Percentiles rank a stretch among this genome's conserved stretches.
phyloP scores from a whole-genome alignment of 2,329 filamentous ascomycete genomes.

The Nothopassalora personata region DNA sequence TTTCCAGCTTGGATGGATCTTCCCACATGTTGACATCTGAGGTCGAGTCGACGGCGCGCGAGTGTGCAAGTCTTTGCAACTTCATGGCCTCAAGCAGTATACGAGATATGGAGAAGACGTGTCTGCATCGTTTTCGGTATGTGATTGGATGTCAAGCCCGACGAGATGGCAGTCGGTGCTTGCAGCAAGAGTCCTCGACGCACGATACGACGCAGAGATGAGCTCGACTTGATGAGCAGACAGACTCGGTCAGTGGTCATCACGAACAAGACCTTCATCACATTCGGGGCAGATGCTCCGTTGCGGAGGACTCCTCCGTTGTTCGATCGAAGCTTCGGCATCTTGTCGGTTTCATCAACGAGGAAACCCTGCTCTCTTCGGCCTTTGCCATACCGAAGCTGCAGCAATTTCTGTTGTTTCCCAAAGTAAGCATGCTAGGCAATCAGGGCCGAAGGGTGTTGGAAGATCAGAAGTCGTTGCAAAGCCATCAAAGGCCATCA shows the following conservation, averaged over 20 bases:
- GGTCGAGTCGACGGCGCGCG: background rate
- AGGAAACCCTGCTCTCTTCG: background rate
- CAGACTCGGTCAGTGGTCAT: background rate
- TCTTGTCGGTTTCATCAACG: background rate
- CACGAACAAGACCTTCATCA: background rate
- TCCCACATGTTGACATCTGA: background rate
- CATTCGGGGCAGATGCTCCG: background rate
- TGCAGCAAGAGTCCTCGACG: no score
- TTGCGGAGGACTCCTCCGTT: background rate
- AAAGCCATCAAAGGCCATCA: background rate
- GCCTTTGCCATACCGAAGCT: background rate
- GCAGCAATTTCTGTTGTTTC: background rate
- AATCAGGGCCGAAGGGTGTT: background rate
- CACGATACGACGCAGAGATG: no score
- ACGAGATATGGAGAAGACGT: background rate
- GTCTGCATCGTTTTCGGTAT: background rate
- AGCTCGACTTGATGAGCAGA: no score
- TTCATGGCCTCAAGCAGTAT: background rate
- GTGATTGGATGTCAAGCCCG: background rate
- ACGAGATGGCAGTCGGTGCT: no score
- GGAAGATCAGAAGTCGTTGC: background rate
- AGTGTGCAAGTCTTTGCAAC: background rate
- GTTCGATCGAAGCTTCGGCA: background rate
- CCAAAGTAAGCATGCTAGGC: constrained; percentile 1
- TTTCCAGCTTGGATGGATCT: background rate